Conservation (phyloP, 257 asterid species). For the Solanum verrucosum region DNA sequence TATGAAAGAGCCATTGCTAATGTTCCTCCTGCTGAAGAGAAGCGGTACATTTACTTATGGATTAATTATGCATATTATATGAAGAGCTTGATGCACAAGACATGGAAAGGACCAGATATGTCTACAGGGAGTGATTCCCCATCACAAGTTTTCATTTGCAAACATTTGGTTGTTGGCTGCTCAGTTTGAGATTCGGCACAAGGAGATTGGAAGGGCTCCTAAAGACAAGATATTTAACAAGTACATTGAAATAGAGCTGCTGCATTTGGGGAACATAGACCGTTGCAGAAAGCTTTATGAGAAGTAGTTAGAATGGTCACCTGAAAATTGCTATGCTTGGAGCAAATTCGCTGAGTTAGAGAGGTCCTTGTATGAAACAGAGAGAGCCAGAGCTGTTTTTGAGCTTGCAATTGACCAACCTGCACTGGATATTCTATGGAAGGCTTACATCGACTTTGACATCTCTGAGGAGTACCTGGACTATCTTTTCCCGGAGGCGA, state of each 20-base stretch:
- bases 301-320: conserved; percentile 43
- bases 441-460: conserved; percentile 69
- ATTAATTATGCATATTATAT: too few species aligned
- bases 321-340: conserved; percentile 57
- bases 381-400: neutral
- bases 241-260: too few species aligned
- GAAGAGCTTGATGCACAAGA: too few species aligned
- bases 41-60: too few species aligned
- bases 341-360: conserved; percentile 50
- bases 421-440: conserved; percentile 5
- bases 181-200: neutral
- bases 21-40: too few species aligned
- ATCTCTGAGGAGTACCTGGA: conserved; percentile 85
- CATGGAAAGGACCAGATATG: too few species aligned
- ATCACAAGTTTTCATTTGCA: too few species aligned
- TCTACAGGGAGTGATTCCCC: too few species aligned
- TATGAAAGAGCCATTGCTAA: neutral
- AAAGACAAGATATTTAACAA: conserved; percentile 34
- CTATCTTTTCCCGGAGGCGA: conserved; percentile 73
- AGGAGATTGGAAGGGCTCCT: conserved; percentile 25
- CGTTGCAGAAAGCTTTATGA: conserved; percentile 14
- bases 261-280: too few species aligned
- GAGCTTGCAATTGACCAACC: conserved; percentile 45
- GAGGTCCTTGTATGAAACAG: conserved; percentile 22
- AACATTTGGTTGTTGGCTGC: too few species aligned